Percentiles rank a stretch among this genome's conserved stretches.
Conservation (phyloP, 2,329 filamentous ascomycete species). For the Aspergillus neotritici region DNA sequence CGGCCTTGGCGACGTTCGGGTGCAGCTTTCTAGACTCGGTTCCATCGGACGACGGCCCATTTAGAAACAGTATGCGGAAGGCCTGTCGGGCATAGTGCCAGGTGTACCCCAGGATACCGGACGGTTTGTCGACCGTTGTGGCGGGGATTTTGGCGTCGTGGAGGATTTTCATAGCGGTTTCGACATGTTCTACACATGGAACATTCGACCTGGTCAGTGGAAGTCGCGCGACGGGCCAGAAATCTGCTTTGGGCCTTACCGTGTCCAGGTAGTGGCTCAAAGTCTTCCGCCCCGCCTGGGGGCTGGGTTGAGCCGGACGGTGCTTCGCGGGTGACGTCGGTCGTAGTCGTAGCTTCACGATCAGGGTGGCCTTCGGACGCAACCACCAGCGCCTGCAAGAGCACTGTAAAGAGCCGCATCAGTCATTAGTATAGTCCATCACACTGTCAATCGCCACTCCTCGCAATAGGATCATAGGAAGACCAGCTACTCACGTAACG, state of each 20-base stretch:
- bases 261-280: slow-evolving; percentile 20
- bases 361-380: slow-evolving; percentile 17
- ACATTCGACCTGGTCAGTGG: not conserved
- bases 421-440: not conserved
- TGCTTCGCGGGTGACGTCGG: slow-evolving; percentile 14
- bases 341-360: slow-evolving; percentile 13
- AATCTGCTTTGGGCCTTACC: slow-evolving; percentile 20
- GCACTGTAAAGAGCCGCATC: slow-evolving; percentile 18
- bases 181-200: slow-evolving; percentile 25
- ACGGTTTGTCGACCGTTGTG: slow-evolving; percentile 42
- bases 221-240: not conserved
- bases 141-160: slow-evolving; percentile 23
- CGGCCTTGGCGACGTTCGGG: slow-evolving; percentile 50
- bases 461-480: slow-evolving; percentile 1
- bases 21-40: slow-evolving; percentile 28
- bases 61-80: slow-evolving; percentile 61
- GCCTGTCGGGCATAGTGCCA: slow-evolving; percentile 58
- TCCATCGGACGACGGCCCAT: slow-evolving; percentile 49
- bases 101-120: slow-evolving; percentile 52
- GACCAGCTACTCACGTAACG: slow-evolving; percentile 27
- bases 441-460: slow-evolving; percentile 1
- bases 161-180: slow-evolving; percentile 27
- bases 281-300: slow-evolving; percentile 12
- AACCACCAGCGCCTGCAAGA: slow-evolving; percentile 27
- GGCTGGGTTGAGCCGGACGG: slow-evolving; percentile 19